A percentile compares a stretch with the other conserved stretches of the same genome.
phyloP scores from a whole-genome alignment of 805 yeast species.

The Kuraishia piskuri region DNA sequence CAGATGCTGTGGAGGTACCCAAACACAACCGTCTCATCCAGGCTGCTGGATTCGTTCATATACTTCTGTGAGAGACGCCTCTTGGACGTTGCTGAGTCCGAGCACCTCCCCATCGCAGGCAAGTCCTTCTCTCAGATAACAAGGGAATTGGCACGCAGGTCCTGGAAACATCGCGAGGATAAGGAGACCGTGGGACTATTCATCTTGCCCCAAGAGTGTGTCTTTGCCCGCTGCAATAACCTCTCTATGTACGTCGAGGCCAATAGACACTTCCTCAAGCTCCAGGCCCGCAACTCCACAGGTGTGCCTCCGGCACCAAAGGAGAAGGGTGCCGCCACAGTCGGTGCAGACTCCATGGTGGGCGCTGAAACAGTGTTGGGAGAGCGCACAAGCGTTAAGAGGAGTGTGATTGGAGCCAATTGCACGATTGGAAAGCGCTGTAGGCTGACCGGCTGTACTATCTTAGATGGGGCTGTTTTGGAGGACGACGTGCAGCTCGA shows the following conservation, averaged over 20 bases:
- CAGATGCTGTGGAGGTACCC: slow-evolving; percentile 90
- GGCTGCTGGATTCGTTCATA: slow-evolving; percentile 65
- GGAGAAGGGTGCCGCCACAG: slow-evolving; percentile 55
- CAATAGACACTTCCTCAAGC: slow-evolving; percentile 66
- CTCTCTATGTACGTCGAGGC: slow-evolving; percentile 83
- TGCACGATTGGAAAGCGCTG: slow-evolving; percentile 81
- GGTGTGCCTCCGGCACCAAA: slow-evolving; percentile 19
- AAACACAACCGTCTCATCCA: slow-evolving; percentile 65
- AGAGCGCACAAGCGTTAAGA: slow-evolving; percentile 79
- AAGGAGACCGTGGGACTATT: slow-evolving; percentile 62
- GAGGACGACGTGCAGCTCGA: slow-evolving; percentile 77
- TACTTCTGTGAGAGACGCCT: slow-evolving; percentile 53
- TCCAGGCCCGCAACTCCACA: slow-evolving; percentile 39
- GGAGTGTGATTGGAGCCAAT: slow-evolving; percentile 68
- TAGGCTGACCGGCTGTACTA: slow-evolving; percentile 77
- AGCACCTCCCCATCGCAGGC: slow-evolving; percentile 20
- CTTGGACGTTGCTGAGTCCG: slow-evolving; percentile 36
- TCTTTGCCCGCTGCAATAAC: slow-evolving; percentile 72
- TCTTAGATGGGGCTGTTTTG: slow-evolving; percentile 60
- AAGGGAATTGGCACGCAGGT: slow-evolving; percentile 82
- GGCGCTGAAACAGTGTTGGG: slow-evolving; percentile 64
- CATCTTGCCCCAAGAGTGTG: slow-evolving; percentile 58
- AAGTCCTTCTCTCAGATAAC: slow-evolving; percentile 59
- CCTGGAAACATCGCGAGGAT: slow-evolving; percentile 70
- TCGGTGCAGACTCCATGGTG: slow-evolving; percentile 82